A percentile compares a stretch with the other conserved stretches of the same genome.
Evolutionary conservation across 495 filamentous ascomycete genomes (phyloP).

Genomic region (Lasiosphaeriaceae sp.): DNA sequence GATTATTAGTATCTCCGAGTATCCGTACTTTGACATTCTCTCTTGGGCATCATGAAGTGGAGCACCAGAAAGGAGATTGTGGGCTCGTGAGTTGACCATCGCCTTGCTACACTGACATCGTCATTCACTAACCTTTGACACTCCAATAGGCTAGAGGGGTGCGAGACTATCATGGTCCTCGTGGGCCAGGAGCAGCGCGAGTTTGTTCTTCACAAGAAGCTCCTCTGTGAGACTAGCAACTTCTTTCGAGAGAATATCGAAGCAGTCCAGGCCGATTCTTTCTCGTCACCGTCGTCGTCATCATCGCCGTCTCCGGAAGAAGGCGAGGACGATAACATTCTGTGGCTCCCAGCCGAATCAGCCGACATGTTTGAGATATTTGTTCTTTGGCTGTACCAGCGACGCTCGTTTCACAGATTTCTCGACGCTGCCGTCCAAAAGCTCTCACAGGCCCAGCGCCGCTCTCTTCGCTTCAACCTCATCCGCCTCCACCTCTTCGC

Average conservation of each 20-base stretch:
- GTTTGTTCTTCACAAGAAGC: constrained; percentile 37
- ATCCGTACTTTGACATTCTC: not conserved
- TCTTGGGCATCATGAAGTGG: constrained; percentile 18
- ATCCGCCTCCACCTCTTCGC: constrained; percentile 47
- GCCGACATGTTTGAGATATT: constrained; percentile 47
- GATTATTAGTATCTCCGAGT: not conserved
- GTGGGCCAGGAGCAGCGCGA: constrained; percentile 40
- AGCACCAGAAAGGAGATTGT: constrained; percentile 10
- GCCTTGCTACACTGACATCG: not conserved
- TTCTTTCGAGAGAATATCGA: constrained; percentile 42
- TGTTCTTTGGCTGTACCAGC: constrained; percentile 41
- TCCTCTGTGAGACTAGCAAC: constrained; percentile 33
- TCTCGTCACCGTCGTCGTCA: constrained; percentile 1
- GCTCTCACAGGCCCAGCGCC: constrained; percentile 13
- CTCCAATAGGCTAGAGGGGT: constrained; percentile 23
- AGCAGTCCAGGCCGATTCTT: constrained; percentile 6
- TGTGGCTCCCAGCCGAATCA: constrained; percentile 39
- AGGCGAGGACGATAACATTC: constrained; percentile 16
- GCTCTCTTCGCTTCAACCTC: constrained; percentile 37
- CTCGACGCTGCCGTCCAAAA: constrained; percentile 33
- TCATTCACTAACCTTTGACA: not conserved
- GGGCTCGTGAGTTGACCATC: constrained; percentile 17
- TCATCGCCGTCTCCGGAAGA: constrained; percentile 1
- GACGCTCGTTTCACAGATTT: constrained; percentile 30
- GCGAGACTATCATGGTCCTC: constrained; percentile 36